Evolutionary conservation across 1,284 basidiomycete species (phyloP), one percentile per base, ranked within the genome.

Genomic region (Lignosus rhinocerotis): DNA sequence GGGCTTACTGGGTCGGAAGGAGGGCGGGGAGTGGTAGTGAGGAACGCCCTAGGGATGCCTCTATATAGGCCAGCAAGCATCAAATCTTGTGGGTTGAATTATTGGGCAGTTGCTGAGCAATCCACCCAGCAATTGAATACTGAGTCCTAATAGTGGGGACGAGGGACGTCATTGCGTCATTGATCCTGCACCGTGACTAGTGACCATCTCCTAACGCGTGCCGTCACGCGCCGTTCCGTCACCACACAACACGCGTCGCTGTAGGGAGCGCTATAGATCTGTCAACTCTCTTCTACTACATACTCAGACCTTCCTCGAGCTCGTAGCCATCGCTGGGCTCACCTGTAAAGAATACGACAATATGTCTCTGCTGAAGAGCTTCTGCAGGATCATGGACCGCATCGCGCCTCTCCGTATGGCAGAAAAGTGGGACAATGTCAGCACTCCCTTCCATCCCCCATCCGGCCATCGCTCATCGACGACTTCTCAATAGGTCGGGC

Each of bases 371-470:
- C 70, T 83, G n/a, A 84, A 80, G 69, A 74, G 78, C 41, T 80
- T 85, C 12, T 81, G 80, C 67, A 78, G 73, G 41, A 83, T 84
- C 0, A 87, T 93, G 85, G 87, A 91, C 62, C 84, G 87, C 44
- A 90, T 96, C 62, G 92, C 93, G 0, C 94, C 94, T 6, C 80
- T 93, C n/a, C 78, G 84, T 52, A 80, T 96, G 5, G 93, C 94
- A 14, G 93, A 87, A 66, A 86, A 83, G 63, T 96, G 94, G 93
- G 94, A 96, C 70, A 96, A 96, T 75, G 93, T 95, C 64, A 74
- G 90, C 60, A 46, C 52, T 58, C 58, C 41, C 46, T 51, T 45
- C 43, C 16, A 51, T 56, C 44, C 45, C 25, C 41, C 50, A 41
- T 61, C 53, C 48, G 33, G 34, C 49, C 55, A 36, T 58, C 60